A percentile compares a stretch with the other conserved stretches of the same genome.
Conservation (phyloP, 768 basidiomycete genomes). For the Sistotremastrum suecicum region DNA sequence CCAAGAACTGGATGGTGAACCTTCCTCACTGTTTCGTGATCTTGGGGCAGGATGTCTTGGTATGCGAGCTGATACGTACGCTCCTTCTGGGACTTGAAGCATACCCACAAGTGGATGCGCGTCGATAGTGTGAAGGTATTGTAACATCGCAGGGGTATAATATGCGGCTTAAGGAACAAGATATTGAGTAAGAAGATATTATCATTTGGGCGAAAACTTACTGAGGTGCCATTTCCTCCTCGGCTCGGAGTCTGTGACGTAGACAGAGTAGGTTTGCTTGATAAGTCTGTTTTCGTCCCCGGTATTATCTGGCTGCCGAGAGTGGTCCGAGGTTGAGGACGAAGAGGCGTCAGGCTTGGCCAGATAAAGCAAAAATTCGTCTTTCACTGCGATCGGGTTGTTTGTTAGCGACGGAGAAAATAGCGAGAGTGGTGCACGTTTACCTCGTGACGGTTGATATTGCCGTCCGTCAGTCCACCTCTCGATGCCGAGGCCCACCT, state of each 20-base stretch:
- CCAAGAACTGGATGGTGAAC: too few species aligned
- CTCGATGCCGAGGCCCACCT: slow-evolving; percentile 21
- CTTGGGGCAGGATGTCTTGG: too few species aligned
- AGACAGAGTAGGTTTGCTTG: slow-evolving; percentile 8
- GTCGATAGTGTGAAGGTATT: slow-evolving; percentile 58
- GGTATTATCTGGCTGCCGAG: neutral
- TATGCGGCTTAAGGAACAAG: slow-evolving; percentile 46
- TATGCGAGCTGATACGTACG: too few species aligned
- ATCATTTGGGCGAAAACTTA: neutral
- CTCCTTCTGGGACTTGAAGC: too few species aligned
- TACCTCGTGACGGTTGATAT: slow-evolving; percentile 20
- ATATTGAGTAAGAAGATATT: too few species aligned
- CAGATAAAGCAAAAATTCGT: neutral
- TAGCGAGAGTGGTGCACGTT: slow-evolving; percentile 9
- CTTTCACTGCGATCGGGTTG: neutral
- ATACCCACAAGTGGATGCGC: slow-evolving; percentile 26
- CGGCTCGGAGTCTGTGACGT: slow-evolving; percentile 2
- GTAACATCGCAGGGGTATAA: slow-evolving; percentile 65
- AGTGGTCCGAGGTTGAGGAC: neutral
- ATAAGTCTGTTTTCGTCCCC: slow-evolving; percentile 3
- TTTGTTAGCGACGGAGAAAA: neutral
- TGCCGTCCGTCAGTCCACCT: slow-evolving; percentile 21
- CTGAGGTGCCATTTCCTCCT: slow-evolving; percentile 8
- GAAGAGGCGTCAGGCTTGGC: neutral
- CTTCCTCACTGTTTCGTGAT: too few species aligned